Evolutionary conservation across 805 yeast genomes (phyloP).

Genomic region (Cyberlindnera nakhonratchasimensis): DNA sequence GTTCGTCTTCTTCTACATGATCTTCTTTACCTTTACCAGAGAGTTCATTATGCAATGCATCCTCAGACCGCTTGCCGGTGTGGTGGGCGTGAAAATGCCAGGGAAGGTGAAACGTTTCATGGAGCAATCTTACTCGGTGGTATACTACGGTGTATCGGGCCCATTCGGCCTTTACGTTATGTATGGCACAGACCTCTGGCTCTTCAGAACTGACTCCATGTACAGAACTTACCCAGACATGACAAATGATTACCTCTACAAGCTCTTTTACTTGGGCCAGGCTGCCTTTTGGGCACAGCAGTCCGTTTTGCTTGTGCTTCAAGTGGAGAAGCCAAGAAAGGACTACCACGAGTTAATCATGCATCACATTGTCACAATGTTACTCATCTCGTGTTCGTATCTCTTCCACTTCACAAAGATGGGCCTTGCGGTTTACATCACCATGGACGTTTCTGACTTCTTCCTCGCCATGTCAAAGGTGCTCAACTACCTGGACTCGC

Average conservation of each 20-base stretch:
- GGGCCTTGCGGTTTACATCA: constrained; percentile 85
- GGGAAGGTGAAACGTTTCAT: constrained; percentile 74
- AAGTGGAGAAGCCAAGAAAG: constrained; percentile 91
- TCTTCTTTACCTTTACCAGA: constrained; percentile 85
- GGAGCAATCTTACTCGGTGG: constrained; percentile 86
- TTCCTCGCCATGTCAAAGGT: constrained; percentile 81
- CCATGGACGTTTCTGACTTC: constrained; percentile 95
- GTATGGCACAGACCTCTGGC: constrained; percentile 84
- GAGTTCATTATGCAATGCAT: constrained; percentile 86
- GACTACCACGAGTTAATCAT: constrained; percentile 87
- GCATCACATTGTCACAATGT: constrained; percentile 90
- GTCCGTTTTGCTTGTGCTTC: constrained; percentile 74
- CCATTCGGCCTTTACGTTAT: constrained; percentile 89
- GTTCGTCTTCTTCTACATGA: constrained; percentile 75
- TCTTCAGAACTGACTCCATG: constrained; percentile 78
- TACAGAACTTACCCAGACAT: constrained; percentile 82
- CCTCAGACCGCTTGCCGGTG: constrained; percentile 65
- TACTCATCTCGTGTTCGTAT: constrained; percentile 81
- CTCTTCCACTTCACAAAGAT: constrained; percentile 95
- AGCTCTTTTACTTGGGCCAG: constrained; percentile 82
- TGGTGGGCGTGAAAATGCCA: constrained; percentile 43
- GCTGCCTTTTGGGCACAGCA: constrained; percentile 99
- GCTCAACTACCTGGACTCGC: constrained; percentile 77
- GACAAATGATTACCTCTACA: constrained; percentile 64
- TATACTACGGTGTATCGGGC: constrained; percentile 77